These are phyloP conservation scores for Clohesyomyces aquaticus DNA, from an alignment of 495 filamentous ascomycete species.

Conservation along the genomic window DNA sequence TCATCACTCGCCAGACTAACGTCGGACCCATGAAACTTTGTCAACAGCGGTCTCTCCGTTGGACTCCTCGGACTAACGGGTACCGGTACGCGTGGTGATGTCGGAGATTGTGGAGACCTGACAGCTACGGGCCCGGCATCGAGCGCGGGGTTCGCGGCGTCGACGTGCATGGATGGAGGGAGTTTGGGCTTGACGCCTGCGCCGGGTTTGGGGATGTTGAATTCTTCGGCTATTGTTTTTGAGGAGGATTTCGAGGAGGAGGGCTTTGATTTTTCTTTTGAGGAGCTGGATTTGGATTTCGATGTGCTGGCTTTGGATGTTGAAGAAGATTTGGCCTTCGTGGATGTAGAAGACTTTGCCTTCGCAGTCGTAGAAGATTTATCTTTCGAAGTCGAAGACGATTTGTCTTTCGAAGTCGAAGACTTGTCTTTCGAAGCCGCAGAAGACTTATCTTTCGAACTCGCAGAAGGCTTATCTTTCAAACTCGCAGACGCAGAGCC, in stretches of 20 bases:
- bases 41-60: too few species aligned
- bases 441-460: neutral
- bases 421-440: slow-evolving; percentile 9
- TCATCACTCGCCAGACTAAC: slow-evolving; percentile 33
- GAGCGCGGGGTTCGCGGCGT: slow-evolving; percentile 27
- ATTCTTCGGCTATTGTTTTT: neutral
- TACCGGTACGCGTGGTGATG: too few species aligned
- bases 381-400: too few species aligned
- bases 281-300: too few species aligned
- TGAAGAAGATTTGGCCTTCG: neutral
- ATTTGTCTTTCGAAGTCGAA: neutral
- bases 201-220: slow-evolving; percentile 8
- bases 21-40: slow-evolving; percentile 32
- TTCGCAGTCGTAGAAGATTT: neutral
- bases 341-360: neutral
- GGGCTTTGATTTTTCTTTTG: too few species aligned
- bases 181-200: slow-evolving; percentile 16
- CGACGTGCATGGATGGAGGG: slow-evolving; percentile 24
- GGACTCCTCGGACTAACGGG: too few species aligned
- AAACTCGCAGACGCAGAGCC: too few species aligned
- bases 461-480: slow-evolving; percentile 4
- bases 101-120: neutral
- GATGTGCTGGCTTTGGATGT: too few species aligned
- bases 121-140: slow-evolving; percentile 8
- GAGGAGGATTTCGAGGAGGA: slow-evolving; percentile 2